phyloP scores from a whole-genome alignment of 2,329 filamentous ascomycete species.

The Paraconiothyrium brasiliense region DNA sequence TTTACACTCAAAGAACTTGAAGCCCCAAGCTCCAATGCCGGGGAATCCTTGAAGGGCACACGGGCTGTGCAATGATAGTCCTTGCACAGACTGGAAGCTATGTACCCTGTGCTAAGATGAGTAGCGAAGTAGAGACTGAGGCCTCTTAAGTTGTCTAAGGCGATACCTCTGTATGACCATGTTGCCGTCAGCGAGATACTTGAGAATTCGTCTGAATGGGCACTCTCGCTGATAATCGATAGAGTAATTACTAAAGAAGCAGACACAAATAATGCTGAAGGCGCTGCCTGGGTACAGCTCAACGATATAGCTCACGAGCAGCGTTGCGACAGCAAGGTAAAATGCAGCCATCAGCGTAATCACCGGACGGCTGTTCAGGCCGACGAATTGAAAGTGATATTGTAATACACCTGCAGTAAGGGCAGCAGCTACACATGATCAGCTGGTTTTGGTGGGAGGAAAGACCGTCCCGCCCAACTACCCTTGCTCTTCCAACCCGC shows the following conservation, averaged over 20 bases:
- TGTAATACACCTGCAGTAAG: not conserved
- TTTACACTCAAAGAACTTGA: slow-evolving; percentile 18
- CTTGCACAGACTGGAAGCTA: not conserved
- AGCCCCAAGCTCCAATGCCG: slow-evolving; percentile 18
- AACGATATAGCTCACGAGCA: not conserved
- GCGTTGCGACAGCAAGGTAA: not conserved
- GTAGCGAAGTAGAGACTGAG: not conserved
- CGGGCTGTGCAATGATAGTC: not conserved
- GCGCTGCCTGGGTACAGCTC: not conserved
- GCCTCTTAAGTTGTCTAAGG: no score
- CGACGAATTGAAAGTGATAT: not conserved
- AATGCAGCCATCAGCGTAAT: not conserved
- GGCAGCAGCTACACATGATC: not conserved
- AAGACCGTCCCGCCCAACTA: not conserved
- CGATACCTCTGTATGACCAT: not conserved
- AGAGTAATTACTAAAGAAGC: no score
- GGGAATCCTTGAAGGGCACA: not conserved
- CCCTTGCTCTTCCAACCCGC: no score
- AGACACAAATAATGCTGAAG: no score
- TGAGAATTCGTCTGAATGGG: no score
- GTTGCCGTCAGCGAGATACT: not conserved
- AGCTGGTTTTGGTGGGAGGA: not conserved
- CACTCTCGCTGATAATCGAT: no score
- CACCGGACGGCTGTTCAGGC: no score
- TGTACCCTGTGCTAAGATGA: not conserved